Conservation (phyloP, 2,329 filamentous ascomycete species). For the Paecilomyces dactylethromorphus region DNA sequence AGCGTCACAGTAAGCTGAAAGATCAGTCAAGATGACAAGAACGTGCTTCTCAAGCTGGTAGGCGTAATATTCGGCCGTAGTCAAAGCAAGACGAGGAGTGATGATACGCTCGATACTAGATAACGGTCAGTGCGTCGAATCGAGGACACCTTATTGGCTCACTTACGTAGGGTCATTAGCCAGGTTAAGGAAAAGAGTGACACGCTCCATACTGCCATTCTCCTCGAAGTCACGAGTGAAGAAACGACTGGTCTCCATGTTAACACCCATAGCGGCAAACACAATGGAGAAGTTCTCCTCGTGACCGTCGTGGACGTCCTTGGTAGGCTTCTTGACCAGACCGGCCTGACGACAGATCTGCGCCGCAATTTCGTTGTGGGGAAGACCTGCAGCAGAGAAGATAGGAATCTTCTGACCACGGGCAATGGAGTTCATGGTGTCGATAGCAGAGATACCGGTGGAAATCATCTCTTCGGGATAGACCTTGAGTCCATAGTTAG, state of each 20-base stretch:
- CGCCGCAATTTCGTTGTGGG: slow-evolving; percentile 98
- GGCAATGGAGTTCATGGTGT: slow-evolving; percentile 96
- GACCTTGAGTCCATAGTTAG: slow-evolving; percentile 50
- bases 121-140: slow-evolving; percentile 3
- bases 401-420: slow-evolving; percentile 99
- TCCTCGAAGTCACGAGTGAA: slow-evolving; percentile 98
- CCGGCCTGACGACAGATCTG: slow-evolving; percentile 97
- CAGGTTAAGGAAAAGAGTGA: slow-evolving; percentile 96
- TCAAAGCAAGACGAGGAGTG: slow-evolving; percentile 93
- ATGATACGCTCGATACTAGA: slow-evolving; percentile 97
- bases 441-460: slow-evolving; percentile 97
- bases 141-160: background rate
- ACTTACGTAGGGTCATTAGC: slow-evolving; percentile 95
- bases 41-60: slow-evolving; percentile 99
- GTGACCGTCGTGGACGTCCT: slow-evolving; percentile 92
- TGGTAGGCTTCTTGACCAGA: slow-evolving; percentile 85
- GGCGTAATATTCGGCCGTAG: slow-evolving; percentile 98
- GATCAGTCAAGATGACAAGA: slow-evolving; percentile 93
- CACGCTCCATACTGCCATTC: slow-evolving; percentile 96
- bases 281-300: slow-evolving; percentile 99
- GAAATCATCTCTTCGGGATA: slow-evolving; percentile 99
- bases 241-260: slow-evolving; percentile 97
- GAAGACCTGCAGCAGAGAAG: slow-evolving; percentile 95
- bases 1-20: slow-evolving; percentile 97
- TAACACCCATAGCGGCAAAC: slow-evolving; percentile 99